Conservation (phyloP, 1,284 basidiomycete genomes). For the Porogramme epimiltina region DNA sequence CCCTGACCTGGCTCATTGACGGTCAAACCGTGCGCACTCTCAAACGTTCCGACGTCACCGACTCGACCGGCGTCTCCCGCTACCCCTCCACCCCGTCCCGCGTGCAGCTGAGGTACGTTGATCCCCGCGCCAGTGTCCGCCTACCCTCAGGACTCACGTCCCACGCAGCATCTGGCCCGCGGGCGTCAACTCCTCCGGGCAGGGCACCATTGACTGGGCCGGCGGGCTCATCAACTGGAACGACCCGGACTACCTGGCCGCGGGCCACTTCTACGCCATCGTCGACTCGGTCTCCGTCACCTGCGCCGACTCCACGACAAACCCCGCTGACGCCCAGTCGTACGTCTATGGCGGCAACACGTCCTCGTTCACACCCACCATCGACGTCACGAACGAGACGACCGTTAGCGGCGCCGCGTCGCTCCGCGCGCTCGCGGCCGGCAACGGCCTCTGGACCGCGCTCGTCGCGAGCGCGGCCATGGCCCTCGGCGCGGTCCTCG, state of each 20-base stretch:
- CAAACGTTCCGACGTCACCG: conserved; percentile 56
- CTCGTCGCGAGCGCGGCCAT: conserved; percentile 12
- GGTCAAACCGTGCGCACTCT: conserved; percentile 70
- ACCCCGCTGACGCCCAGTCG: conserved; percentile 49
- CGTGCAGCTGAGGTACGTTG: conserved; percentile 68
- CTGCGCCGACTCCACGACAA: conserved; percentile 52
- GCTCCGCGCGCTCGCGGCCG: conserved; percentile 5
- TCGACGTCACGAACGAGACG: conserved; percentile 56
- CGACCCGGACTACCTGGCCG: conserved; percentile 70
- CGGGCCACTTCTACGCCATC: conserved; percentile 39
- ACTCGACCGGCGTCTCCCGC: conserved; percentile 47
- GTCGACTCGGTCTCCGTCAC: conserved; percentile 47
- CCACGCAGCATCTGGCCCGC: conserved; percentile 73
- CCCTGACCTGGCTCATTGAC: conserved; percentile 70
- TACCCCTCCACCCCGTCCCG: conserved; percentile 80
- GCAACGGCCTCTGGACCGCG: conserved; percentile 13
- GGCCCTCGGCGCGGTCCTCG: conserved; percentile 20
- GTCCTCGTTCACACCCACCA: conserved; percentile 48
- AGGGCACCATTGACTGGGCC: conserved; percentile 76
- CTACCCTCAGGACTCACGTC: neutral
- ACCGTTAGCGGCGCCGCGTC: conserved; percentile 33
- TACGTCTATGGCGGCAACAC: conserved; percentile 65
- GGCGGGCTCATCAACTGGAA: conserved; percentile 80
- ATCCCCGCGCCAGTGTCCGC: neutral
- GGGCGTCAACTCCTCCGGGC: conserved; percentile 58